Evolutionary conservation across 2,329 filamentous ascomycete species (phyloP).

Genomic region (Lasiodiplodia sp.): DNA sequence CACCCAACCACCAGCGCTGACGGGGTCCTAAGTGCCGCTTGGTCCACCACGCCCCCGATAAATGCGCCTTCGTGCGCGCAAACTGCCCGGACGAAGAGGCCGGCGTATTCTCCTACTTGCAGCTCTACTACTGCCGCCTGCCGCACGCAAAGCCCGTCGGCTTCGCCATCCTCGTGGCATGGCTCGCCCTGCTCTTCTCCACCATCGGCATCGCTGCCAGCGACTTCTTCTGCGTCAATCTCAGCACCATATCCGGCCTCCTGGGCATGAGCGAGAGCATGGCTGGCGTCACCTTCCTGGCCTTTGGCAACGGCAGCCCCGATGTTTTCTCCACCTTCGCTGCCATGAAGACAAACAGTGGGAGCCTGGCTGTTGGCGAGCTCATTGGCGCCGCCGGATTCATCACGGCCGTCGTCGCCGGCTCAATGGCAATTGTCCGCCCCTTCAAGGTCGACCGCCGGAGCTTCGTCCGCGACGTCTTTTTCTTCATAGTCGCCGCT

Average conservation of each 20-base stretch:
- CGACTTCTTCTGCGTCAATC: conserved; percentile 97
- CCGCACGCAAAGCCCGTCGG: conserved; percentile 73
- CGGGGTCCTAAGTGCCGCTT: conserved; percentile 65
- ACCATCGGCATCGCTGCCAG: conserved; percentile 98
- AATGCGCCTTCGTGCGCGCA: conserved; percentile 83
- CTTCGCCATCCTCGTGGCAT: conserved; percentile 79
- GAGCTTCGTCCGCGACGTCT: conserved; percentile 89
- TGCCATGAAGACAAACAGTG: conserved; percentile 95
- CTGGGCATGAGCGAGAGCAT: conserved; percentile 95
- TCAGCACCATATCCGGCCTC: conserved; percentile 88
- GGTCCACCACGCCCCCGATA: conserved; percentile 77
- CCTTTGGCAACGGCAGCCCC: conserved; percentile 96
- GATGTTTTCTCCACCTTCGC: conserved; percentile 99
- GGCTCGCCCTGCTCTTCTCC: conserved; percentile 90
- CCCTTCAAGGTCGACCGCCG: conserved; percentile 91
- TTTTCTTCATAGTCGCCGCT: conserved; percentile 89
- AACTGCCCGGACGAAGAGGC: conserved; percentile 91
- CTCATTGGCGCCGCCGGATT: conserved; percentile 94
- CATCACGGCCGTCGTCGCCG: conserved; percentile 94
- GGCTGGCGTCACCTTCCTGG: conserved; percentile 93
- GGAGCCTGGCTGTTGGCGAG: conserved; percentile 95
- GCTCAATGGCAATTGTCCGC: conserved; percentile 95
- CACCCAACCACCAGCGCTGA: conserved; percentile 7
- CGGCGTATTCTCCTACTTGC: conserved; percentile 86
- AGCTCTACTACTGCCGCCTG: conserved; percentile 87